These are phyloP conservation scores for Dioszegia aurantiaca DNA, from an alignment of 768 basidiomycete genomes.

Conservation along the genomic window DNA sequence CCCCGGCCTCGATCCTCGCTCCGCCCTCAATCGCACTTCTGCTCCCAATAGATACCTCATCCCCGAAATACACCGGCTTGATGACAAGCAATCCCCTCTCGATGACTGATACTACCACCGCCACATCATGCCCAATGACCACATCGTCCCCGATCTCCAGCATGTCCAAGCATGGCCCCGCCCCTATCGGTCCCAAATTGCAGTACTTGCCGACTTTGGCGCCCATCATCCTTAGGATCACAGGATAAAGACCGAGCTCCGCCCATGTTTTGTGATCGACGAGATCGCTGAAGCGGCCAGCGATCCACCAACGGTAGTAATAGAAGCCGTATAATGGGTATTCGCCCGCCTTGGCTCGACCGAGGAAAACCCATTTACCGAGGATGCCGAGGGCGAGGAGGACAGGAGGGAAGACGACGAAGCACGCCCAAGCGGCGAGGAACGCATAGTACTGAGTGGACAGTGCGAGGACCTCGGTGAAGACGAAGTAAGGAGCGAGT, in stretches of 20 bases:
- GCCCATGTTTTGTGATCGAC: constrained; percentile 3
- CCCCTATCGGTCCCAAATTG: not conserved
- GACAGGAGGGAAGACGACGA: constrained; percentile 1
- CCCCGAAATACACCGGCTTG: not conserved
- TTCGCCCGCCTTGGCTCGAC: not conserved
- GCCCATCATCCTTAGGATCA: not conserved
- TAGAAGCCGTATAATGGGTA: constrained; percentile 3
- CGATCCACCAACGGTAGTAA: constrained; percentile 9
- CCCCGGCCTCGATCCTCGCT: not conserved
- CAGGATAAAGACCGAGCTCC: constrained; percentile 3
- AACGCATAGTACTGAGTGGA: not conserved
- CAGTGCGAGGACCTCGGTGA: not conserved
- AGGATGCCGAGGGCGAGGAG: not conserved
- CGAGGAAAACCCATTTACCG: not conserved
- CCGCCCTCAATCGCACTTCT: constrained; percentile 1
- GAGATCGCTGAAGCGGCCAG: not conserved
- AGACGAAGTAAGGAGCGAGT: constrained; percentile 2
- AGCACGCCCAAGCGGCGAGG: not conserved
- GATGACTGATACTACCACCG: not conserved
- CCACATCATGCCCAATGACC: constrained; percentile 4
- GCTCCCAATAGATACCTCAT: constrained; percentile 3
- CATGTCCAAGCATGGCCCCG: not conserved
- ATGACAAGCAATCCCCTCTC: not conserved
- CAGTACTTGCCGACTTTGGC: constrained; percentile 1
- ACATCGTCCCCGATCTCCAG: constrained; percentile 1